Evolutionary conservation across 352 stramenopile genomes (phyloP), one percentile per base, ranked within the genome.

Genomic region (Pythium plurisporium): DNA sequence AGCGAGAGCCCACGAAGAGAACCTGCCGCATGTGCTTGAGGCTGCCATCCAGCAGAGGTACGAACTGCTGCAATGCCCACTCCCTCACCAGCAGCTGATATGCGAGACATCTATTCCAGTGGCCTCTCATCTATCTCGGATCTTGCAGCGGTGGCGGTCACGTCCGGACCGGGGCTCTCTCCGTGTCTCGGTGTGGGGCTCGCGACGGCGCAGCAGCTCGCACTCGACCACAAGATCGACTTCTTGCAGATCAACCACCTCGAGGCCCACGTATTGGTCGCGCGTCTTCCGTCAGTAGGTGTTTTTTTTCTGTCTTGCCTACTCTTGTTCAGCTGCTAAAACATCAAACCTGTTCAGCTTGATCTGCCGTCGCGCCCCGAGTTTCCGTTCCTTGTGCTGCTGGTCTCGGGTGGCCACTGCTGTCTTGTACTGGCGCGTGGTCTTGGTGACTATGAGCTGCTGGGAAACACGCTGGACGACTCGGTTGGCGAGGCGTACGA

Each of bases 341-440:
- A 36, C 7, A 36, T 36, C 30, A 36, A 36, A 36, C 12, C 7
- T 36, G 30, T n/a, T n/a, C n/a, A 86, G 74, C 58, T 74, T 5
- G 62, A 67, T 7, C 59, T 72, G 3, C 40, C 64, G 34, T 46
- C 56, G 12, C 67, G 57, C 12, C 75, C 79, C 5, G 70, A 97
- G 44, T 99, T 99, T 64, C 97, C 97, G 0, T 99, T 99, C 60
- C 74, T 99, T 42, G 93, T 96, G 30, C 75, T 99, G 20, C 74
- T 99, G 3, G 95, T 98, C n/a, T 99, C 96, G 2, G 97, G 97
- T 23, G 97, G 97, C n/a, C 97, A 99, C 70, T 99, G 96, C 69
- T 96, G 96, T 65, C 80, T 99, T 33, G 82, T 99, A 2, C 86
- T 98, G 10, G 85, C 85, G 36, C 46, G 91, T 56, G 91, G 85